Base-by-base conservation (phyloP, 2,329 filamentous ascomycete species). In the Colletotrichum sp. region DNA sequence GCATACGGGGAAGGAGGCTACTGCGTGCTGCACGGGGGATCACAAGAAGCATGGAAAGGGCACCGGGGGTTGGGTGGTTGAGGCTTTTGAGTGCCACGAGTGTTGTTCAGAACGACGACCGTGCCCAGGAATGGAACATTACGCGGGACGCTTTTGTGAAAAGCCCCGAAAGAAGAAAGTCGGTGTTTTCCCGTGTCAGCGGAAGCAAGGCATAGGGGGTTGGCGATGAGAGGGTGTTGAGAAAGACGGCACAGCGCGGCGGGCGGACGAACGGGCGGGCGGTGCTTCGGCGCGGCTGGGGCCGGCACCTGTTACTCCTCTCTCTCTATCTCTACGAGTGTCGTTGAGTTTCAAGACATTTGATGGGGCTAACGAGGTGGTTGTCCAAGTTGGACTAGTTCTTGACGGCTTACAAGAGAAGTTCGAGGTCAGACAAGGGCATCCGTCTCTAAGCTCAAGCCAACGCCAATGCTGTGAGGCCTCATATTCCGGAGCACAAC, bases 331-430 rank as follows among this genome's bases (percentile, higher is more conserved):
- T 70, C 36, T 15, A 57, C n/a, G 59, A 62, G 16, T 55, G 16
- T 13, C n/a, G 39, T 30, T 62, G 59, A 30, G 6, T 57, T 57
- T 67, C 59, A 32, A 76, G 73, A 72, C 73, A 73, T 24, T 18
- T 21, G 32, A 32, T 55, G 63, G 26, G 24, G 64, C 69, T 69
- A 64, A 59, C 73, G 73, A 76, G 57, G 63, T 76, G 70, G 69
- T 76, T 73, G 69, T 73, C 73, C 64, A 39, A 73, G 26, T 76
- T 26, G 73, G 73, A 69, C 57, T 76, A 76, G 73, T 60, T 57
- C 16, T 28, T n/a, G 18, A 59, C 2, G 28, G 59, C 30, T 32
- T 39, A 18, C 15, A n/a, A 39, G 60, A 30, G 18, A 8, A 49
- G 39, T 49, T 59, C 55, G 13, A 15, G 65, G 59, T 26, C 21